Evolutionary conservation across 2,329 filamentous ascomycete genomes (phyloP), one percentile per base, ranked within the genome.

Genomic region (Hypoxylon sp.): DNA sequence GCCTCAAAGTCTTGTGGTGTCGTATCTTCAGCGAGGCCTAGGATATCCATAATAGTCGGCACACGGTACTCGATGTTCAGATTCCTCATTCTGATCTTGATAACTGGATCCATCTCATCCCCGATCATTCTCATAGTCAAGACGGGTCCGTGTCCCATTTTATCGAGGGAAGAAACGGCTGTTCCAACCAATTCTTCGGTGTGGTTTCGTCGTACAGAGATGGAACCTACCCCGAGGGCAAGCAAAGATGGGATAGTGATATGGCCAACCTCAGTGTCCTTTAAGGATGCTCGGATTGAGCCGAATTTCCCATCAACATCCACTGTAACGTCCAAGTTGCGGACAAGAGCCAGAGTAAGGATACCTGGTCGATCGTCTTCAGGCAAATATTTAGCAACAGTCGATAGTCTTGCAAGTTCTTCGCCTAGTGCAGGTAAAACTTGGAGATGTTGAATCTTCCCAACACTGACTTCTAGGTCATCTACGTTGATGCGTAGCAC

Each of bases 361-460:
- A 98, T 83, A 0, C 96, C 96, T 1, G 96, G 96, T 1, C 94
- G 88, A 74, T 99, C 95, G 79, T 99, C 96, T 73, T 99, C 95
- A 0, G 96, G 95, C 2, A 99, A 85, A 77, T 98, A 98, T 77
- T 98, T 98, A 5, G 95, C 88, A 25, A 99, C 93, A 0, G 90
- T 94, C 0, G 94, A 93, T 4, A 99, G 83, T 71, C 92, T 93
- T 5, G 91, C 86, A 52, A 98, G 78, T 74, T 99, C 96, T 69
- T 92, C 90, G 0, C 87, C 90, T 7, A 99, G 85, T 10, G 86
- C 85, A 6, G 90, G 87, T 13, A 99, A 83, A 45, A 88, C 87
- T 9, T 87, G 83, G 14, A 97, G 81, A 70, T 91, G 88, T 10
- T 87, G 82, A 41, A 93, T 80, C 67, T 90, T 88, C 6, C 84